phyloP scores from a whole-genome alignment of 2,329 filamentous ascomycete genomes.

The Gnomoniopsis smithogilvyi region DNA sequence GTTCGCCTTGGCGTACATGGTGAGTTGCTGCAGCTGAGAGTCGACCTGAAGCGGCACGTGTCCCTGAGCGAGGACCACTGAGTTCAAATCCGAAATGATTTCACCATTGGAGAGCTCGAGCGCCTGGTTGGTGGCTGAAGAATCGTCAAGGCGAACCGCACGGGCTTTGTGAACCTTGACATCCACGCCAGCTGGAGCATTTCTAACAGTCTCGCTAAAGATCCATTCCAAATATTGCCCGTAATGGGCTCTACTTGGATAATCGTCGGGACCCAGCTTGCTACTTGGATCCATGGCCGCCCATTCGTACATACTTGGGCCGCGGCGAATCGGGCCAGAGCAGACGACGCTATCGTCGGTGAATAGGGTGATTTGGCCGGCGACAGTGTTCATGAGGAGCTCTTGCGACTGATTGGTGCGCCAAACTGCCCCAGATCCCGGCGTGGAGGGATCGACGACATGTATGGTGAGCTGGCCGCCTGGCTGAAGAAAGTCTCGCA shows the following conservation, averaged over 20 bases:
- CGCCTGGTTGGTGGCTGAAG: background rate
- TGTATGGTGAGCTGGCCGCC: constrained; percentile 2
- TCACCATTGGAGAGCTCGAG: constrained; percentile 1
- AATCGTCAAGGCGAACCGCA: constrained; percentile 1
- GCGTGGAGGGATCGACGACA: background rate
- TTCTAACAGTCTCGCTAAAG: constrained; percentile 21
- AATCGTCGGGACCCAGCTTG: constrained; percentile 4
- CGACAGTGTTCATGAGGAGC: constrained; percentile 6
- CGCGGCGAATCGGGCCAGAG: background rate
- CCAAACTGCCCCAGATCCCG: background rate
- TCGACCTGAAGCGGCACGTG: background rate
- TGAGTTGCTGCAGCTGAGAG: background rate
- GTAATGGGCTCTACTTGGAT: background rate
- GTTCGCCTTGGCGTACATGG: background rate
- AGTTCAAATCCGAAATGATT: background rate
- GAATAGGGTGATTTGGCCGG: constrained; percentile 1
- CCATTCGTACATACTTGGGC: constrained; percentile 5
- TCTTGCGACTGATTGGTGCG: constrained; percentile 5
- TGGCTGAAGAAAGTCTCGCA: background rate
- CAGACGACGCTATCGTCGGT: background rate
- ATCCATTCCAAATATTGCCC: constrained; percentile 23
- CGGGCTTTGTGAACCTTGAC: background rate
- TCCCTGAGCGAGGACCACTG: constrained; percentile 1
- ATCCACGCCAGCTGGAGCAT: background rate
- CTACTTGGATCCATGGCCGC: background rate